These are phyloP conservation scores for Cucumis hystrix DNA, from an alignment of 306 rosid genomes.

Conservation along the genomic window DNA sequence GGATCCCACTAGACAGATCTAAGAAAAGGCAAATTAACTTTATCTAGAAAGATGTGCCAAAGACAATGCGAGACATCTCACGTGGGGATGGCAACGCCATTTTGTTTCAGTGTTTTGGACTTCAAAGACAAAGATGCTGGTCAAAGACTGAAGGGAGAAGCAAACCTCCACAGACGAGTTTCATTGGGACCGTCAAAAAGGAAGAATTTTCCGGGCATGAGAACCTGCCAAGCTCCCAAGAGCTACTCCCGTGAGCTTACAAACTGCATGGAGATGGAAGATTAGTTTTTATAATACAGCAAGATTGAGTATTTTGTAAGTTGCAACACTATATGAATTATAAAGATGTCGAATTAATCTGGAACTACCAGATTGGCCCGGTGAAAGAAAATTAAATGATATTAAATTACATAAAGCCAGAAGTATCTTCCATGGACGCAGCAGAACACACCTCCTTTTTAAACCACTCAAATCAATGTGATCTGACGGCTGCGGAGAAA, in stretches of 20 bases:
- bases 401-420: background rate
- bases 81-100: background rate
- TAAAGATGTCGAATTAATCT: background rate
- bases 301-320: background rate
- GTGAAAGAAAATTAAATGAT: background rate
- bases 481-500: background rate
- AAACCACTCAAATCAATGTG: background rate
- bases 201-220: background rate
- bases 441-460: background rate
- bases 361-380: background rate
- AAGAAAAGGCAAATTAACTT: background rate
- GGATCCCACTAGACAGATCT: background rate
- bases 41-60: background rate
- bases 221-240: background rate
- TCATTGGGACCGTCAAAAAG: background rate
- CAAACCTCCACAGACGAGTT: background rate
- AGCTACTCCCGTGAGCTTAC: background rate
- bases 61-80: background rate
- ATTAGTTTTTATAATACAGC: background rate
- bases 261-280: background rate
- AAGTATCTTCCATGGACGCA: background rate
- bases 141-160: background rate
- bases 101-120: background rate
- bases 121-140: background rate
- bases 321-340: background rate